phyloP scores from a whole-genome alignment of 805 yeast species.

The Cyberlindnera mississippiensis region DNA sequence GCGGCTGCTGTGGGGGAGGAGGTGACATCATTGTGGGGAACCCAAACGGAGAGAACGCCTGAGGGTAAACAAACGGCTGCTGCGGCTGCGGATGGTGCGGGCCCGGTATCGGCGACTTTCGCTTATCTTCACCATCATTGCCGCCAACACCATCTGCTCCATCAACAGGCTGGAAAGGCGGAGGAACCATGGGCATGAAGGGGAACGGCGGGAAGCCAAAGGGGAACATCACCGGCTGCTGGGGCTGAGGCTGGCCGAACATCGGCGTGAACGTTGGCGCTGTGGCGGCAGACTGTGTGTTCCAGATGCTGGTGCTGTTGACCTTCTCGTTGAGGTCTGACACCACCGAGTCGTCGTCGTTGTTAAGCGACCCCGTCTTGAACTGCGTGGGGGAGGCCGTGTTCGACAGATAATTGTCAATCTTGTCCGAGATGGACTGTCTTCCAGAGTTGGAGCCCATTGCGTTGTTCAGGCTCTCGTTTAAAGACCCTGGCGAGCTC shows the following conservation, averaged over 20 bases:
- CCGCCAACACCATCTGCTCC: too few species aligned
- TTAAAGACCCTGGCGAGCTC: slow-evolving; percentile 27
- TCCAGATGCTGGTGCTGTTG: slow-evolving; percentile 46
- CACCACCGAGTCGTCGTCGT: slow-evolving; percentile 27
- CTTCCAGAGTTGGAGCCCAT: slow-evolving; percentile 16
- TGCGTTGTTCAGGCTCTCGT: slow-evolving; percentile 28
- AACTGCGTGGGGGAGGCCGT: slow-evolving; percentile 38
- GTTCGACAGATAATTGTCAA: slow-evolving; percentile 51
- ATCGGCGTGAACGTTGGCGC: slow-evolving; percentile 55
- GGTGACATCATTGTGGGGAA: too few species aligned
- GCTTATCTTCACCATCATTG: too few species aligned
- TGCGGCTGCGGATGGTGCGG: slow-evolving; percentile 21
- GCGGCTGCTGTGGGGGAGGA: slow-evolving; percentile 10
- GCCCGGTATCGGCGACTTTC: slow-evolving; percentile 2
- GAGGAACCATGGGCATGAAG: slow-evolving; percentile 31
- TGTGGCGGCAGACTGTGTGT: slow-evolving; percentile 62
- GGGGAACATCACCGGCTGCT: slow-evolving; percentile 27
- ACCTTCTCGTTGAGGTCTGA: slow-evolving; percentile 28
- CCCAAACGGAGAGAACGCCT: slow-evolving; percentile 27
- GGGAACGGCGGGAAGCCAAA: slow-evolving; percentile 36
- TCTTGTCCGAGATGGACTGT: slow-evolving; percentile 44
- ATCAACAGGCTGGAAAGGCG: slow-evolving; percentile 17
- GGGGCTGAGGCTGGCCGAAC: slow-evolving; percentile 23
- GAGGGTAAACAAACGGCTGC: slow-evolving; percentile 28
- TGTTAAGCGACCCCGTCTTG: slow-evolving; percentile 17